Conservation (phyloP, 108 stramenopile species). For the Fistulifera pelliculosa region DNA sequence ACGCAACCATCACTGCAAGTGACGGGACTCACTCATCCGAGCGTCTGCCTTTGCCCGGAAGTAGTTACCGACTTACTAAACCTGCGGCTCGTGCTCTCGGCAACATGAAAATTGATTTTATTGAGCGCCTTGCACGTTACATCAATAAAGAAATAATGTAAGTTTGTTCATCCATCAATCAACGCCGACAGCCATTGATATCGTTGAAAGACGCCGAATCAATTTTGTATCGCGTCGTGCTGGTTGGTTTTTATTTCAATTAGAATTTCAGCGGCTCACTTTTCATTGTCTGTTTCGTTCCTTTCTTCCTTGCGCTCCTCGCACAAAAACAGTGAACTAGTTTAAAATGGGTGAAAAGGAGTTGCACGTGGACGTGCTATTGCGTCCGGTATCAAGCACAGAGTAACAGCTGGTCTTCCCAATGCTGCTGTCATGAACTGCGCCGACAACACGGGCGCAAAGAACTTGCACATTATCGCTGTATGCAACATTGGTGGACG, state of each 20-base stretch:
- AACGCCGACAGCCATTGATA: no score
- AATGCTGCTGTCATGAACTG: constrained; percentile 98
- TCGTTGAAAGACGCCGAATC: no score
- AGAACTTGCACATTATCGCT: constrained; percentile 97
- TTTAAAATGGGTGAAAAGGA: constrained; percentile 55
- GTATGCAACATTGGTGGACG: constrained; percentile 98
- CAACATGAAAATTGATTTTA: no score
- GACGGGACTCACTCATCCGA: no score
- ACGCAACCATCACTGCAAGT: no score
- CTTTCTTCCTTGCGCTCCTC: constrained; percentile 1
- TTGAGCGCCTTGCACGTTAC: no score
- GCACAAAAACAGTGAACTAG: background rate
- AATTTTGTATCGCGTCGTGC: no score
- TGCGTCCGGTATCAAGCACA: constrained; percentile 97
- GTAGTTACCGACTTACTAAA: no score
- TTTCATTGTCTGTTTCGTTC: background rate
- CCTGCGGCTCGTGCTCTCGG: no score
- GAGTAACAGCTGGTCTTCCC: constrained; percentile 97
- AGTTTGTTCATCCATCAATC: no score
- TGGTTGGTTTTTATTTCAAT: background rate
- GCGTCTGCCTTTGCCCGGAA: no score
- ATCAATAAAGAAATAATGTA: no score
- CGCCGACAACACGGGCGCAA: constrained; percentile 99
- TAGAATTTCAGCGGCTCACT: background rate
- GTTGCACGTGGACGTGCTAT: constrained; percentile 65